Evolutionary conservation across 371 early-diverging fungal genomes (phyloP).

Genomic region (Massospora cicadina): DNA sequence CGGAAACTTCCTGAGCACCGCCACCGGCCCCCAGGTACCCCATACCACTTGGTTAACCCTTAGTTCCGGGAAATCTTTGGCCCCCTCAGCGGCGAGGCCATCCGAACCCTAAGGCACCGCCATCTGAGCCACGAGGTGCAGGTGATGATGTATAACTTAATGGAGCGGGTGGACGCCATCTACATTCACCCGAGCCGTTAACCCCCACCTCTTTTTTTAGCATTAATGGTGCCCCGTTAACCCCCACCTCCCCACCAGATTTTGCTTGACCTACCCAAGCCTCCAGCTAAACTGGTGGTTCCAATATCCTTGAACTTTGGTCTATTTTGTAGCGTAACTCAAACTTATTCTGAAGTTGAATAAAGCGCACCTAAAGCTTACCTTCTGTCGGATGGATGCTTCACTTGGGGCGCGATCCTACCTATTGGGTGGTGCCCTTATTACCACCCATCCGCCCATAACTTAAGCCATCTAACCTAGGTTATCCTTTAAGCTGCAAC

Average conservation of each 20-base stretch:
- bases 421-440: no score
- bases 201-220: not conserved
- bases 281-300: no score
- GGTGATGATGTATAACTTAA: not conserved
- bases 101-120: slow-evolving; percentile 2
- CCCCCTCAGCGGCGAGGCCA: not conserved
- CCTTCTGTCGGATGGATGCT: no score
- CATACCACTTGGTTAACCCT: not conserved
- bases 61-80: slow-evolving; percentile 2
- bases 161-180: not conserved
- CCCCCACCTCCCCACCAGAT: not conserved
- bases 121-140: not conserved
- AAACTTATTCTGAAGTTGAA: no score
- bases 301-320: no score
- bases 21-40: not conserved
- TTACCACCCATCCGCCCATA: no score
- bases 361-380: no score
- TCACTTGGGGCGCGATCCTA: no score
- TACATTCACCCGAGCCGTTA: slow-evolving; percentile 1
- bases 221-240: not conserved
- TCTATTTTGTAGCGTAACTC: no score
- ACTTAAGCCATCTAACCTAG: no score
- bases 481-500: no score
- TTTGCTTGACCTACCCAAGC: no score
- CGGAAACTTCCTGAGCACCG: slow-evolving; percentile 3